Base-by-base conservation (phyloP, 1,139 yeast genomes). In the Candida glucosophila region DNA sequence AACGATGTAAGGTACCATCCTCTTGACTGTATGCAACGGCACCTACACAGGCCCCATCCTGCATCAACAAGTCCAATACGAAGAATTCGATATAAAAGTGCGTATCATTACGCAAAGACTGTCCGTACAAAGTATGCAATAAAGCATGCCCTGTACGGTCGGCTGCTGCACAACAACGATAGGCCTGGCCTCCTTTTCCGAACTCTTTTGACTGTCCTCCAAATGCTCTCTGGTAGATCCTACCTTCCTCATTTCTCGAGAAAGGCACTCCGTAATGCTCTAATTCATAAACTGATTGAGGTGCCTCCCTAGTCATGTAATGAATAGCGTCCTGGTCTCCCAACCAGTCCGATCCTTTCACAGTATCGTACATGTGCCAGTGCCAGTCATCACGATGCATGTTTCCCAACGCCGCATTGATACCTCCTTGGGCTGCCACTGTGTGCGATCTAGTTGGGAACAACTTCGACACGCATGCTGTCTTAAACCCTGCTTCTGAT, bases 281-380 rank as follows among this genome's bases (percentile, higher is more conserved):
- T 55, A 90, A 72, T 66, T 90, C 98, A 45, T 88, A 86, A 49
- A 90, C 90, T 25, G 96, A 81, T 43, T 77, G 76, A 24, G 98
- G 96, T 14, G 98, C 98, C 62, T 90, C 97, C 56, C 88, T 78
- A 36, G 98, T 88, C 98, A 90, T 90, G 67, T 90, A 90, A 62
- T 90, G 97, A 54, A 90, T 90, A 30, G 98, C 95, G 52, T 90
- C 98, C 65, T 90, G 98, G 63, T 90, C 98, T 47, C 98, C 98
- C 38, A 90, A 75, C 98, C 98, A 90, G 65, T 90, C 98, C n/a
- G 96, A 86, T 39, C 98, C 98, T 66, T 90, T 90, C 47, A 90
- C 98, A 49, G 98, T 90, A 53, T 90, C 98, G 62, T 88, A 88
- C 95, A 90, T 88, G 62, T 90, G 98, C 97, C 98, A 90, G 58